A percentile compares a stretch with the other conserved stretches of the same genome.
Evolutionary conservation across 495 filamentous ascomycete genomes (phyloP).

Genomic region (Annulohypoxylon maeteangense): DNA sequence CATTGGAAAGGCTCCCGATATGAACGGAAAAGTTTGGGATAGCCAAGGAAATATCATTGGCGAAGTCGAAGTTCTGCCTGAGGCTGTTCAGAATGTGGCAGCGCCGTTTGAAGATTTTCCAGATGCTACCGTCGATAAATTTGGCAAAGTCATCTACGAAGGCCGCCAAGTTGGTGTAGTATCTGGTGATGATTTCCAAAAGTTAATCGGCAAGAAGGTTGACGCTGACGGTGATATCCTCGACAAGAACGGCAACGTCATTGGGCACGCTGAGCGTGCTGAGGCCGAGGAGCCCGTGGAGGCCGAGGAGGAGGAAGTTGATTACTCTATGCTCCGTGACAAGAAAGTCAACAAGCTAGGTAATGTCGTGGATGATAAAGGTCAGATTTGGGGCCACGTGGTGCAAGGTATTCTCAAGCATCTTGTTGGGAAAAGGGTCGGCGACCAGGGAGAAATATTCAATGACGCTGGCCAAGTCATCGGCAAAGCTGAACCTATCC

Average conservation of each 20-base stretch:
- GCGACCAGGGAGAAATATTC: constrained; percentile 79
- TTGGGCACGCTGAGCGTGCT: constrained; percentile 65
- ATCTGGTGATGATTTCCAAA: constrained; percentile 73
- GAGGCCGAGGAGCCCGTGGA: constrained; percentile 58
- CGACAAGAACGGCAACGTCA: constrained; percentile 69
- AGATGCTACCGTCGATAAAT: constrained; percentile 72
- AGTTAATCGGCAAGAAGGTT: constrained; percentile 65
- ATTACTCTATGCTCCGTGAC: constrained; percentile 73
- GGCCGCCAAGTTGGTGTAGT: constrained; percentile 74
- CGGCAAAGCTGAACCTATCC: constrained; percentile 78
- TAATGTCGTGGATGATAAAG: constrained; percentile 77
- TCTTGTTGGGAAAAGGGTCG: constrained; percentile 73
- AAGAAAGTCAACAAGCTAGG: constrained; percentile 82
- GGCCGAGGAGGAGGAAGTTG: constrained; percentile 56
- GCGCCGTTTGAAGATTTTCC: constrained; percentile 81
- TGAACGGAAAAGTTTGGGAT: constrained; percentile 79
- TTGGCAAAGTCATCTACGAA: constrained; percentile 78
- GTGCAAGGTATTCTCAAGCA: constrained; percentile 74
- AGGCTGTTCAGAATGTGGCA: constrained; percentile 67
- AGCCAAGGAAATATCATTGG: constrained; percentile 78
- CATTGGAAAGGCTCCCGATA: constrained; percentile 72
- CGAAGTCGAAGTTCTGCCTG: constrained; percentile 77
- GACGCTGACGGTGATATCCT: constrained; percentile 73
- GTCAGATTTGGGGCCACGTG: constrained; percentile 75
- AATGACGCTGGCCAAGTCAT: constrained; percentile 77